phyloP scores from a whole-genome alignment of 1,284 basidiomycete species.

The Caloboletus firmus region DNA sequence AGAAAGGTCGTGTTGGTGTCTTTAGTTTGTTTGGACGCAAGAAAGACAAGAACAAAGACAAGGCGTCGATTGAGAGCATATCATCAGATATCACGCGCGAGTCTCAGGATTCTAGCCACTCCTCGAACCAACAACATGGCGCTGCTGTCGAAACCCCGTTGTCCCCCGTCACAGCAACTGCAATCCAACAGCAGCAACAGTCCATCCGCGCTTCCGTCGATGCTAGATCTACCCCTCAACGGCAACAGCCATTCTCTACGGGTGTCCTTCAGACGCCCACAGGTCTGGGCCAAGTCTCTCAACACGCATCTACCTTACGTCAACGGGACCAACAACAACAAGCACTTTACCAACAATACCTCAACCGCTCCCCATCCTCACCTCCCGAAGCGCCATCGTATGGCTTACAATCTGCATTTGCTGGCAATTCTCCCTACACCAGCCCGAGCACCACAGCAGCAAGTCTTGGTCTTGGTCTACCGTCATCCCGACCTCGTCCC shows the following conservation, averaged over 20 bases:
- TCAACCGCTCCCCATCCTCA: conserved; percentile 75
- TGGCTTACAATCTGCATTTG: conserved; percentile 62
- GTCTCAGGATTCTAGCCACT: conserved; percentile 41
- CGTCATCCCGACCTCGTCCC: conserved; percentile 57
- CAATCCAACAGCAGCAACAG: conserved; percentile 56
- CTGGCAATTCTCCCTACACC: conserved; percentile 47
- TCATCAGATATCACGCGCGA: conserved; percentile 44
- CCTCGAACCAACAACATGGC: conserved; percentile 41
- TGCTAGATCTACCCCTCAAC: conserved; percentile 23
- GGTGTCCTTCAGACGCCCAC: conserved; percentile 41
- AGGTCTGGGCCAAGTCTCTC: conserved; percentile 30
- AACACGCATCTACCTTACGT: conserved; percentile 68
- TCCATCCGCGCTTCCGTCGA: conserved; percentile 32
- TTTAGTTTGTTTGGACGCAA: conserved; percentile 75
- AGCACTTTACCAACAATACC: conserved; percentile 86
- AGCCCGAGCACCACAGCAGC: conserved; percentile 37
- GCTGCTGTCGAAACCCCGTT: conserved; percentile 27
- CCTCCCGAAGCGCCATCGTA: conserved; percentile 72
- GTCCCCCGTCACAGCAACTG: conserved; percentile 50
- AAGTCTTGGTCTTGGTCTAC: conserved; percentile 51
- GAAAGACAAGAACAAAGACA: conserved; percentile 77
- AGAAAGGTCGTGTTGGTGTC: conserved; percentile 57
- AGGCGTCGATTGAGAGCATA: conserved; percentile 47
- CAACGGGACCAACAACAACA: conserved; percentile 88
- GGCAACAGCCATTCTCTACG: conserved; percentile 32